These are phyloP conservation scores for Chlamydomonas sp. DNA, from an alignment of 139 green algal species.

Conservation along the genomic window DNA sequence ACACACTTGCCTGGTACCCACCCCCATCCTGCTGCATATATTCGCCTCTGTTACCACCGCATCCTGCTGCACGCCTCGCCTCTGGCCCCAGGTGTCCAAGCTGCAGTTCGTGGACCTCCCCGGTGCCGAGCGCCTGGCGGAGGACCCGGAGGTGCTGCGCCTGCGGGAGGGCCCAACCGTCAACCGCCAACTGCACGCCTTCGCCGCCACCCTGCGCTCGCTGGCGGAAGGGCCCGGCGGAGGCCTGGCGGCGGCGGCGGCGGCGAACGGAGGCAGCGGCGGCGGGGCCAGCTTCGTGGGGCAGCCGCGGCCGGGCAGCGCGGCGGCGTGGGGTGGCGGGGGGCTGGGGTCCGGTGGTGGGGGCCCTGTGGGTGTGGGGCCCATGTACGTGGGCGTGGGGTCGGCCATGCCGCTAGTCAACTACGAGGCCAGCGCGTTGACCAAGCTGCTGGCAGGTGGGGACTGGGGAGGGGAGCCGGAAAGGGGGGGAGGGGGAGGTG, in stretches of 20 bases:
- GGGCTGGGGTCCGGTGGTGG: neutral
- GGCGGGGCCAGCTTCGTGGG: neutral
- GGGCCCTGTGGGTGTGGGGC: neutral
- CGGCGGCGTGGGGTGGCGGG: neutral
- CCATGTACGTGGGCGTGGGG: neutral
- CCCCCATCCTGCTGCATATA: neutral
- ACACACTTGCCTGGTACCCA: neutral
- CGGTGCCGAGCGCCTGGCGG: constrained; percentile 69
- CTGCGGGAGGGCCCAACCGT: constrained; percentile 56
- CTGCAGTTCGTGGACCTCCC: constrained; percentile 73
- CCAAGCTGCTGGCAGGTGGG: constrained; percentile 65
- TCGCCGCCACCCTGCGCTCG: constrained; percentile 25
- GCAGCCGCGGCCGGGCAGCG: neutral
- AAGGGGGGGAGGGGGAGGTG: neutral
- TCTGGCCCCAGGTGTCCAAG: constrained; percentile 13
- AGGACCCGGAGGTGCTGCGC: constrained; percentile 76
- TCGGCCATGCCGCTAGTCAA: constrained; percentile 43
- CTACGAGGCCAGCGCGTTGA: constrained; percentile 63
- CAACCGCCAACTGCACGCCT: constrained; percentile 22
- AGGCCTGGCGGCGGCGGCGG: constrained; percentile 12
- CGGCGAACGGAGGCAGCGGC: neutral
- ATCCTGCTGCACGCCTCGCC: too few relatives aligned
- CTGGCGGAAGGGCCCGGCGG: constrained; percentile 26
- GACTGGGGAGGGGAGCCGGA: neutral
- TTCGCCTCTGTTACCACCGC: neutral